A percentile compares a stretch with the other conserved stretches of the same genome.
Evolutionary conservation across 2,329 filamentous ascomycete species (phyloP).

Genomic region (Esteya vermicola): DNA sequence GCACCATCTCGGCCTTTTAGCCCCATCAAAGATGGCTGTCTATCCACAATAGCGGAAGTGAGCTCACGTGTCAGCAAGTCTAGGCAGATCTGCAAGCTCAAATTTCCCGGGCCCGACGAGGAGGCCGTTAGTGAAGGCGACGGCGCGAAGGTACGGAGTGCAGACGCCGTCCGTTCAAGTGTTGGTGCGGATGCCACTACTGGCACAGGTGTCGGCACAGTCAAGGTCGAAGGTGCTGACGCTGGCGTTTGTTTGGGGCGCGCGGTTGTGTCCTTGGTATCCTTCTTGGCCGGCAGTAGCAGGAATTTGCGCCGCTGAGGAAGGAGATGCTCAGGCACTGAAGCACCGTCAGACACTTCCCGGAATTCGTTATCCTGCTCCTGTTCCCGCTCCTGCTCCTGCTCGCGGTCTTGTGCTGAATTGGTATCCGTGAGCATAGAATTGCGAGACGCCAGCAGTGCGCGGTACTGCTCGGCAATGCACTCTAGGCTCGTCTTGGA

Average conservation of each 20-base stretch:
- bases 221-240: slow-evolving; percentile 1
- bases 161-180: no score
- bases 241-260: background rate
- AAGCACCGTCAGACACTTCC: background rate
- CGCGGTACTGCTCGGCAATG: slow-evolving; percentile 36
- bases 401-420: slow-evolving; percentile 10
- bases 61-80: slow-evolving; percentile 36
- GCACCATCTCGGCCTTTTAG: no score
- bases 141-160: background rate
- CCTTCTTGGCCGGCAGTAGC: background rate
- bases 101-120: slow-evolving; percentile 19
- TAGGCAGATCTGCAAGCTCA: slow-evolving; percentile 34
- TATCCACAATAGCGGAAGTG: slow-evolving; percentile 21
- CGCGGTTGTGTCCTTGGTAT: no score
- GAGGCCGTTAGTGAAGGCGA: background rate
- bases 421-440: slow-evolving; percentile 17
- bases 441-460: slow-evolving; percentile 26
- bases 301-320: background rate
- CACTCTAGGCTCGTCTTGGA: slow-evolving; percentile 27
- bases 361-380: background rate
- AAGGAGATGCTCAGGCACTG: background rate
- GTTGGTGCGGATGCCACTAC: background rate
- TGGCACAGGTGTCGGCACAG: slow-evolving; percentile 1
- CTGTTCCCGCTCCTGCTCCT: slow-evolving; percentile 6
- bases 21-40: background rate